Evolutionary conservation across 23 red algal genomes (phyloP).

Genomic region (Gracilaria gracilis): DNA sequence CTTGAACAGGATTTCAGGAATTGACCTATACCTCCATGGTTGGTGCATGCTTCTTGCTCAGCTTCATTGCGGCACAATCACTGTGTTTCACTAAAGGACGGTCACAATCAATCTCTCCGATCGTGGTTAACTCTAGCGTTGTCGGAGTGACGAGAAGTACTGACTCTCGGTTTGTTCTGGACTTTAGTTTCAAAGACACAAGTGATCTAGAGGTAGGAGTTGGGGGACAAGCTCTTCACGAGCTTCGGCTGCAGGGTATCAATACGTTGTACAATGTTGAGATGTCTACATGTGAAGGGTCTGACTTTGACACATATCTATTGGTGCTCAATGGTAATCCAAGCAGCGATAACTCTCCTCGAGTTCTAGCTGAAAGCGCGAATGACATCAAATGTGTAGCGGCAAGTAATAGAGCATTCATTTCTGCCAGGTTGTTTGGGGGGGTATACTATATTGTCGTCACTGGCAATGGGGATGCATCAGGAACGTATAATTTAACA

Average conservation of each 20-base stretch:
- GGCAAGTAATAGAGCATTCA: constrained; percentile 7
- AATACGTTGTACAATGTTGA: constrained; percentile 17
- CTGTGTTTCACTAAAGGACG: not conserved
- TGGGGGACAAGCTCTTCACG: constrained; percentile 31
- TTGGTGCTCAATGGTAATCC: constrained; percentile 62
- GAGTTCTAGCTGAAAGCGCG: constrained; percentile 49
- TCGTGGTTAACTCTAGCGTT: constrained; percentile 31
- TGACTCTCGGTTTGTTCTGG: not conserved
- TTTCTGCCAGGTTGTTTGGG: constrained; percentile 36
- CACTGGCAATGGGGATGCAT: constrained; percentile 26
- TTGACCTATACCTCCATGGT: not conserved
- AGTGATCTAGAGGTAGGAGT: not conserved
- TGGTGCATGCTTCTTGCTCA: not conserved
- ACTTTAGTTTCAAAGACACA: constrained; percentile 29
- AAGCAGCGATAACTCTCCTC: not conserved
- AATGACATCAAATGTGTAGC: constrained; percentile 48
- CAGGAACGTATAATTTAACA: constrained; percentile 51
- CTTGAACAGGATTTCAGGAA: not conserved
- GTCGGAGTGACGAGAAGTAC: constrained; percentile 28
- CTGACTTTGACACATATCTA: constrained; percentile 73
- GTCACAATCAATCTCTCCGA: constrained; percentile 27
- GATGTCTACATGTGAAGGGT: constrained; percentile 60
- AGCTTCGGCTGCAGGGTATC: constrained; percentile 32
- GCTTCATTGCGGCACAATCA: not conserved
- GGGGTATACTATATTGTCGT: constrained; percentile 67